phyloP scores from a whole-genome alignment of 495 filamentous ascomycete genomes.

The Neurospora sp. region DNA sequence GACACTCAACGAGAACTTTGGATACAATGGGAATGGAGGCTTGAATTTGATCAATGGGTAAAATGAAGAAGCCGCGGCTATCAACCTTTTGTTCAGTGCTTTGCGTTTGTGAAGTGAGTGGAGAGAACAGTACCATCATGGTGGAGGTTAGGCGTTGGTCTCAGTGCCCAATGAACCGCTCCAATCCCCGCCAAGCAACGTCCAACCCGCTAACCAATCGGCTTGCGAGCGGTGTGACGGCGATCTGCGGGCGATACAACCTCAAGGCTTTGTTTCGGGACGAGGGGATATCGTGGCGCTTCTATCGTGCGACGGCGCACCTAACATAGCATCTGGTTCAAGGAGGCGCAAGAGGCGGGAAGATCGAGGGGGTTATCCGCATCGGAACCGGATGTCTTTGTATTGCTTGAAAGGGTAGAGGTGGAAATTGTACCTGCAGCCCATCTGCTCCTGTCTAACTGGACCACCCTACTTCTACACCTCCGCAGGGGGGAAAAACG shows the following conservation, averaged over 20 bases:
- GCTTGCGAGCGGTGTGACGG: background rate
- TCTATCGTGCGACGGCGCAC: no score
- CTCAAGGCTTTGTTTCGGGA: no score
- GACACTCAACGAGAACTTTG: background rate
- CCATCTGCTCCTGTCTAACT: no score
- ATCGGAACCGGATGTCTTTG: no score
- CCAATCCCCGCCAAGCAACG: background rate
- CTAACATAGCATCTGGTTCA: no score
- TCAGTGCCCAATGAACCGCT: background rate
- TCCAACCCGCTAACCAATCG: background rate
- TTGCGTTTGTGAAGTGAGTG: background rate
- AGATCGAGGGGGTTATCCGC: no score
- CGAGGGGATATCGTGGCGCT: no score
- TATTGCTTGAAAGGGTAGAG: no score
- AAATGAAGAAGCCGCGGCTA: background rate
- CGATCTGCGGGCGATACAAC: background rate
- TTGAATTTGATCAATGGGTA: background rate
- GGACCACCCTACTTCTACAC: no score
- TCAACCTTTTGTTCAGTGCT: background rate
- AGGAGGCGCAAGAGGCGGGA: no score
- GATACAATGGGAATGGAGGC: background rate
- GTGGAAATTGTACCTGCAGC: no score
- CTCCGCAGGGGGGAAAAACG: no score
- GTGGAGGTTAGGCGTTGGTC: background rate
- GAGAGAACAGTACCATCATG: background rate